Base-by-base conservation (phyloP, 345 rosid species). In the Sonneratia alba region DNA sequence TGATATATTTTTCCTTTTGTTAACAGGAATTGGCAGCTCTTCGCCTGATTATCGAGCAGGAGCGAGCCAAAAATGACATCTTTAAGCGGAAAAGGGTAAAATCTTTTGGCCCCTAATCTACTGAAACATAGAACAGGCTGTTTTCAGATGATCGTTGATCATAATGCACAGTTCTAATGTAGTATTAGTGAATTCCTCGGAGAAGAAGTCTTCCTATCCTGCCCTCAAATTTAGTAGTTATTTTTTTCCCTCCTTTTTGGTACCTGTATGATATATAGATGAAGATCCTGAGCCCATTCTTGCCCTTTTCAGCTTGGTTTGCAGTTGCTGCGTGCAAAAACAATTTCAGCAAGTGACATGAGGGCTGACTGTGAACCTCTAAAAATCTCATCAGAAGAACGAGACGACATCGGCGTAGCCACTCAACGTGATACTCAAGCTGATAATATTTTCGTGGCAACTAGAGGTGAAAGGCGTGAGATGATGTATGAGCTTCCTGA, bases 11-110 rank as follows among this genome's bases (percentile, higher is more conserved):
- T 66, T n/a, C 43, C 42, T 22, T 51, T n/a, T 34, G 21, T 65
- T 22, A 51, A 27, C 80, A 92, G 97, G 84, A 87, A 73, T 53
- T 92, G 77, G 85, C 76, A 53, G 78, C 68, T 55, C 76, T 86
- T 65, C 84, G 76, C 10, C 61, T 59, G 66, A 21, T 69, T 49
- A 21, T 88, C 8, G 94, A 88, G 80, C 77, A 88, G 77, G 83
- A 85, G 70, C 90, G 82, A 77, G 76, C 80, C 66, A 76, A 40
- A 68, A 90, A 88, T 80, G 84, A 76, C 69, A 77, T 75, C 59
- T 78, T 87, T 67, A 92, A 92, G 88, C 90, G 80, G 77, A 74
- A 73, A 69, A 90, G 85, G 94, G 97, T 86, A 40, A 66, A 15
- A 48, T 42, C 7, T 4, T 4, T 11, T 48, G 32, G 55, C 18